Evolutionary conservation across 1,284 basidiomycete species (phyloP), one percentile per base, ranked within the genome.

Genomic region (Malassezia japonica): DNA sequence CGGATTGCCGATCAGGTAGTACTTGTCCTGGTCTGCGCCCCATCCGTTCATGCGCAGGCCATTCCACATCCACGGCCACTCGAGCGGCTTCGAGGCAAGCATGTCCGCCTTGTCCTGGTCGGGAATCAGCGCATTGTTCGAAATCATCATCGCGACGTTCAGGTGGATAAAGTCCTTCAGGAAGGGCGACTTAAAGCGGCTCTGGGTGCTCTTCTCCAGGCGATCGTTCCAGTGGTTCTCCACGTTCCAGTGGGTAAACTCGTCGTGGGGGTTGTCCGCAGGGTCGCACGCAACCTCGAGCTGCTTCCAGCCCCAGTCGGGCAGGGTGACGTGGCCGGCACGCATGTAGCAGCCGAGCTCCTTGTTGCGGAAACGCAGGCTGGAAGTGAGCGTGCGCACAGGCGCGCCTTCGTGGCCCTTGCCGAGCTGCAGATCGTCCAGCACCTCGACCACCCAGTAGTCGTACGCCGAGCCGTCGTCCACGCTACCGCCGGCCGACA

Each of bases 241-340:
- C 47, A 98, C 85, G 72, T 98, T 98, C 92, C 92, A 98, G 73
- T 89, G 87, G 0, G 91, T 94, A 75, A 91, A 87, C 18, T 80
- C 74, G 74, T 96, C 87, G 29, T 76, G 79, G 1, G 82, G 82
- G 65, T 88, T 82, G 72, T 91, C 86, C 70, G 87, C 83, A 75
- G 87, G 89, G 55, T 84, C 83, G 74, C 94, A 98, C 57, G 83
- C 85, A 38, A 95, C 91, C 74, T 98, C 92, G 53, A 95, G 80
- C 76, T 99, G 94, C 76, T 96, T 96, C 81, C 95, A 99, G 20
- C 92, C 92, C 94, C 92, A 98, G 74, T 94, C 87, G 1, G 94
- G 92, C 32, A 99, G 76, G 37, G 87, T 79, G 1, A 83, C 81
- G 71, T 92, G 95, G 43, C 86, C 86, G 3, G 92, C 91, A 20